Evolutionary conservation across 176 grass and related monocot genomes (phyloP).

Genomic region (Juncus effusus): DNA sequence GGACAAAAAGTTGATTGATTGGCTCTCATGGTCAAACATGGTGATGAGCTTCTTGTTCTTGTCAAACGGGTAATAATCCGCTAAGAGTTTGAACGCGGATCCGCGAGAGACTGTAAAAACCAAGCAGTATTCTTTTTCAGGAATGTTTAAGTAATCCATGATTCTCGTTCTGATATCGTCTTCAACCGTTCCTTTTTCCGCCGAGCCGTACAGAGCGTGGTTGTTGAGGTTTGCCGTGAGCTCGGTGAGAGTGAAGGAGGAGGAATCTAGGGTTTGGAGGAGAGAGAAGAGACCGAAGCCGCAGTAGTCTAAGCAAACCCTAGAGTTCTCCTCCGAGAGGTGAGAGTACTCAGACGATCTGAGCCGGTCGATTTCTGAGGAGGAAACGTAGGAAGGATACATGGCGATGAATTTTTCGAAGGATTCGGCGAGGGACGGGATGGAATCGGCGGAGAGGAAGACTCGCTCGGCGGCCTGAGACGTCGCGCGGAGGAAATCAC

Average conservation of each 20-base stretch:
- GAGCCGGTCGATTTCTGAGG: conserved; percentile 65
- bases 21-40: conserved; percentile 99
- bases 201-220: conserved; percentile 75
- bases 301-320: conserved; percentile 96
- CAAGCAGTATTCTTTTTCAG: conserved; percentile 82
- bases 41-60: conserved; percentile 87
- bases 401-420: conserved; percentile 82
- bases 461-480: conserved; percentile 73
- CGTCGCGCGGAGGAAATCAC: conserved; percentile 82
- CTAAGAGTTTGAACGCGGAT: conserved; percentile 85
- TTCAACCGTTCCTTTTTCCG: conserved; percentile 74
- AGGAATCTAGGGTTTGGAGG: conserved; percentile 67
- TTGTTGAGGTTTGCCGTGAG: conserved; percentile 95
- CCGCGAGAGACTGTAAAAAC: conserved; percentile 95
- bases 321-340: conserved; percentile 45
- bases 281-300: conserved; percentile 96
- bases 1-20: conserved; percentile 90
- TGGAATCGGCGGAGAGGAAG: conserved; percentile 50
- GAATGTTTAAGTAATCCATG: conserved; percentile 99
- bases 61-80: conserved; percentile 90
- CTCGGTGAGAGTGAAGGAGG: conserved; percentile 73
- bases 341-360: conserved; percentile 81
- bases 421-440: conserved; percentile 57
- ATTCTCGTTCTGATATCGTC: conserved; percentile 73
- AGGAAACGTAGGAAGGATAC: conserved; percentile 79